phyloP scores from a whole-genome alignment of 441 rosid species.

The Flueggea neowawraea region DNA sequence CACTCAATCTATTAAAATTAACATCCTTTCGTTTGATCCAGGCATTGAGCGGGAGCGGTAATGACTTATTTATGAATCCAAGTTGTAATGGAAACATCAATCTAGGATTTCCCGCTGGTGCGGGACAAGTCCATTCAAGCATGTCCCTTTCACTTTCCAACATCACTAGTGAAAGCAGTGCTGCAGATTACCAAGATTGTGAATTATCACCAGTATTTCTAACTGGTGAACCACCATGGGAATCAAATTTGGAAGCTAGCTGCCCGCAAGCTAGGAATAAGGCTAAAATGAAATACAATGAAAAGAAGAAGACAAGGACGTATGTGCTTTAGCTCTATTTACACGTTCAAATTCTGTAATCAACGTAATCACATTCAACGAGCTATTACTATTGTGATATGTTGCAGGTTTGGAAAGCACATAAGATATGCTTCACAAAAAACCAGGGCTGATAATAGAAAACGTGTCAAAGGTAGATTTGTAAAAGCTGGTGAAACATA shows the following conservation, averaged over 20 bases:
- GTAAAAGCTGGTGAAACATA: too few species aligned
- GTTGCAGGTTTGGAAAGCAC: too few species aligned
- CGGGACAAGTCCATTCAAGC: conserved; percentile 45
- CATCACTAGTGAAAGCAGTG: conserved; percentile 50
- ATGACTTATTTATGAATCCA: conserved; percentile 37
- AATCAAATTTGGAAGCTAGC: conserved; percentile 44
- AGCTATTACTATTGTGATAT: too few species aligned
- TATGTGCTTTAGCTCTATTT: conserved; percentile 13
- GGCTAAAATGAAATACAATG: conserved; percentile 70
- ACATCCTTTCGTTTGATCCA: conserved; percentile 27
- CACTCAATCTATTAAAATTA: too few species aligned
- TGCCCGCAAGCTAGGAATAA: conserved; percentile 54
- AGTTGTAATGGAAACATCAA: conserved; percentile 34
- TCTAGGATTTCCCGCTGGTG: conserved; percentile 36
- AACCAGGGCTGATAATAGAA: too few species aligned
- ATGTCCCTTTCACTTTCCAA: conserved; percentile 53
- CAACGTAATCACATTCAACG: too few species aligned
- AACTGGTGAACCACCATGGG: conserved; percentile 65
- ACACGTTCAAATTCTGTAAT: too few species aligned
- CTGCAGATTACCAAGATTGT: conserved; percentile 56
- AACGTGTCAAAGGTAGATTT: too few species aligned
- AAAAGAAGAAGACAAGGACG: conserved; percentile 60
- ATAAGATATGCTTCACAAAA: too few species aligned
- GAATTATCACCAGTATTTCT: conserved; percentile 43
- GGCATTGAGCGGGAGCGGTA: conserved; percentile 16